Evolutionary conservation across 768 basidiomycete genomes (phyloP), one percentile per base, ranked within the genome.

Genomic region (Hericium coralloides): DNA sequence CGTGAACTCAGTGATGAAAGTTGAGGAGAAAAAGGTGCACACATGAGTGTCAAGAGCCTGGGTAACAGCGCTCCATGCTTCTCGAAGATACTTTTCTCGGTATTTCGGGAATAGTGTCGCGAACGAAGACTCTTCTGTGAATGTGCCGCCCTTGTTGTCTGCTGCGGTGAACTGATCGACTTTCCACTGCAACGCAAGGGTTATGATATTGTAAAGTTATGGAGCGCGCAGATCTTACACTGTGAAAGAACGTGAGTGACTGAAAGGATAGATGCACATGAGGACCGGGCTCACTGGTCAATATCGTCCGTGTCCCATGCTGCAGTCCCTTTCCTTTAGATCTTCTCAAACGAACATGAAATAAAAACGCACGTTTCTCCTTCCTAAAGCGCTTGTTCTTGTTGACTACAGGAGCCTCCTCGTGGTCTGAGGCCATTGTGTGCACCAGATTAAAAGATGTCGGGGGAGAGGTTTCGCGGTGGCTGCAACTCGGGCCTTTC

Each of bases 301-400:
- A 98, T 93, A 65, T 97, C 95, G 70, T 98, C 95, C 47, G 95
- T 98, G 68, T 98, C 95, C 95, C 95, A 98, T 67, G 95, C 95
- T 98, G 59, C 49, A 37, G 31, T 26, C 1, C 12, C 36, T 31
- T 2, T 38, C 47, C 23, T n/a, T 60, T 17, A 57, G 55, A 38
- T 41, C 48, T 62, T 55, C 31, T 53, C 65, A 53, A 58, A 36
- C 56, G 51, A 60, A 52, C 26, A 50, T 9, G 55, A 25, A 26
- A 14, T n/a, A 47, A 50, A 43, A 9, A 73, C 92, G 67, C 66
- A 95, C 95, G 95, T 73, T 98, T 98, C 8, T 97, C 94, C 68
- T 97, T 97, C 60, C 94, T 79, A 69, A 92, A 87, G 48, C 82
- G 76, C 74, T 92, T 94, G 74, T 93, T 94, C 71, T 95, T 93